Base-by-base conservation (phyloP, 2,329 filamentous ascomycete genomes). In the Talaromyces albobiverticillius region DNA sequence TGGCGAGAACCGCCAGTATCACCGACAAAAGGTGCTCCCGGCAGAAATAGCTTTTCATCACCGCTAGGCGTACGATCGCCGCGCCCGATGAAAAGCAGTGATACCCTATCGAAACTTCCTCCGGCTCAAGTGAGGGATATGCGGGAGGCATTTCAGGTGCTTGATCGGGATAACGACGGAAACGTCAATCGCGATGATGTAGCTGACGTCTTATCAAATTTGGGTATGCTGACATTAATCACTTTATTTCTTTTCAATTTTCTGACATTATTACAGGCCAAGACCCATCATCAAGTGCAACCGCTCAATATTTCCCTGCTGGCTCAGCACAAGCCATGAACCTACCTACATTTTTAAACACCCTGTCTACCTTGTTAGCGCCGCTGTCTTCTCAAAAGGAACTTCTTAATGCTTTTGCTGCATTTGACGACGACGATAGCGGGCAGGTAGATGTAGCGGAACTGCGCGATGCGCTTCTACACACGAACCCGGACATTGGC, bases 401-500 rank as follows among this genome's bases (percentile, higher is more conserved):
- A 67, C 81, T 99, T 9, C 77, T 90, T 18, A 93, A 91, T 1
- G 94, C 94, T 0, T 93, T 99, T 62, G 90, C 90, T 2, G 94
- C 94, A 0, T 97, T 97, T 67, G 94, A 99, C 66, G 89, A 95
- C 58, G 91, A 95, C 59, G 94, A 99, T 68, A 94, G 89, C 64
- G 94, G 94, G 3, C 91, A 96, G 71, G 85, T 97, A 36, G 91
- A 97, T 67, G 75, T 95, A 18, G 81, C 76, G 0, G 90, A 96
- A 70, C 74, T 99, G 58, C 84, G 88, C 43, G 89, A 94, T 62
- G 90, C 93, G 0, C 71, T 99, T 42, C 73, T 96, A 38, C 83
- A 91, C 60, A 96, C 91, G 1, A 84, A 85, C 0, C 89, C 90
- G 0, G 90, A 95, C 61, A 79, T 82, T 0, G 89, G 89, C 36